A percentile compares a stretch with the other conserved stretches of the same genome.
phyloP scores from a whole-genome alignment of 2,329 filamentous ascomycete species.

The Trichophyton benhamiae region DNA sequence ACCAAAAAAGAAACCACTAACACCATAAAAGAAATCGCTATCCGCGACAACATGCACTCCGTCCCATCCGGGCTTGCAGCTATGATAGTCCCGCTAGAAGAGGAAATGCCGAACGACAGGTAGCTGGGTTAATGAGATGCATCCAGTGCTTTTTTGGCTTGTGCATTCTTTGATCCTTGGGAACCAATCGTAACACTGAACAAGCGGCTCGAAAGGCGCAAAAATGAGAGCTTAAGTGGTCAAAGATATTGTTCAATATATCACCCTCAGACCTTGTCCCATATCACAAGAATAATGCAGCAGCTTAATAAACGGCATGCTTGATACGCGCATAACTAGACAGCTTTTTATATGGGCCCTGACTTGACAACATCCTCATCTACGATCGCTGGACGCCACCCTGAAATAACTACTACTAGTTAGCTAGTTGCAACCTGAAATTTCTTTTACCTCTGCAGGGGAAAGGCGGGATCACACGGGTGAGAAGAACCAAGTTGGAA shows the following conservation, averaged over 20 bases:
- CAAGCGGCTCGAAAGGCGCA: not conserved
- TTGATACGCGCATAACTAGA: not conserved
- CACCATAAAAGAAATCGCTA: not conserved
- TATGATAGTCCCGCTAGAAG: not conserved
- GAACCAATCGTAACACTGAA: not conserved
- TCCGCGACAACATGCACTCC: not conserved
- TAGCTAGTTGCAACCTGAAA: no score
- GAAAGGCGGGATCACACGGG: not conserved
- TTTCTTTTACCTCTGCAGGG: not conserved
- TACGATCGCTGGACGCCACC: constrained; percentile 1
- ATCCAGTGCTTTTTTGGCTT: not conserved
- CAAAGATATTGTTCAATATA: not conserved
- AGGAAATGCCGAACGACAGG: not conserved
- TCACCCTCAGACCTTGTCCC: not conserved
- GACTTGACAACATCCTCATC: not conserved
- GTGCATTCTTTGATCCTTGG: not conserved
- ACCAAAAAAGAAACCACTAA: not conserved
- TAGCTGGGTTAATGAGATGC: not conserved
- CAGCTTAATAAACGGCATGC: not conserved
- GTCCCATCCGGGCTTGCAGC: not conserved
- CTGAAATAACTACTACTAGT: not conserved
- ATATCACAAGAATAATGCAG: not conserved
- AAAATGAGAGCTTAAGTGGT: not conserved
- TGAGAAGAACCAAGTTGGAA: not conserved
- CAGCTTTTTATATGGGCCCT: not conserved